phyloP scores from a whole-genome alignment of 2,329 filamentous ascomycete genomes.

The Zymoseptoria brevis region DNA sequence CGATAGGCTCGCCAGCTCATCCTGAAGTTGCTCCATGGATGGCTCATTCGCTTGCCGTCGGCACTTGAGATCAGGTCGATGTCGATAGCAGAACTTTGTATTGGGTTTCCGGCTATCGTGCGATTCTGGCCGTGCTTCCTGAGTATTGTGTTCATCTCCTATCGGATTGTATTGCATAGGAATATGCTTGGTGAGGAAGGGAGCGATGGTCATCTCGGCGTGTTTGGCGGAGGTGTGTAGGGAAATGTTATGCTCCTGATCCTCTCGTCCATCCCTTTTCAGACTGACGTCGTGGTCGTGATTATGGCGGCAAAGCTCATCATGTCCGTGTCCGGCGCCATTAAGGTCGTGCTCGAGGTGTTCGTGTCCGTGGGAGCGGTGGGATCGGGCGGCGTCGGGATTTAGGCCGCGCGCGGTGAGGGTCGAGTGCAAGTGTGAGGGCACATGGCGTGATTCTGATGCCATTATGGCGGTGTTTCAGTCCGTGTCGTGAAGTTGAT shows the following conservation, averaged over 20 bases:
- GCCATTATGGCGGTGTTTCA: constrained; percentile 10
- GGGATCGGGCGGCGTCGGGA: background rate
- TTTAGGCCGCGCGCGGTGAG: background rate
- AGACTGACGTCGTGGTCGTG: constrained; percentile 28
- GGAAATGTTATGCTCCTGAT: constrained; percentile 30
- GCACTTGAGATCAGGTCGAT: constrained; percentile 89
- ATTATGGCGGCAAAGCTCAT: constrained; percentile 26
- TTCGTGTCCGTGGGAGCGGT: constrained; percentile 3
- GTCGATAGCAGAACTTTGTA: constrained; percentile 92
- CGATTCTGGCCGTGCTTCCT: constrained; percentile 28
- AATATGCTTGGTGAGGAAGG: constrained; percentile 86
- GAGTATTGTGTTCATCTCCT: constrained; percentile 33
- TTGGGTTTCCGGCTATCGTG: constrained; percentile 45
- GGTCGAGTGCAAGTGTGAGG: background rate
- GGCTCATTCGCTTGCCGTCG: constrained; percentile 85
- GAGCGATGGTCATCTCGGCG: constrained; percentile 70
- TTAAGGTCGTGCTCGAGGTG: background rate
- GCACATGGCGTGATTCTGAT: constrained; percentile 12
- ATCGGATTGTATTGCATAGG: constrained; percentile 79
- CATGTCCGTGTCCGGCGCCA: constrained; percentile 15
- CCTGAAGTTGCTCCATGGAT: constrained; percentile 91
- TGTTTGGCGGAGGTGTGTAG: constrained; percentile 48
- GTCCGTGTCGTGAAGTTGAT: background rate
- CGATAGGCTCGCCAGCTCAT: constrained; percentile 72
- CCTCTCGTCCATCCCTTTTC: constrained; percentile 18